Evolutionary conservation across 208 protist genomes (phyloP).

Genomic region (Acanthamoeba royreba): DNA sequence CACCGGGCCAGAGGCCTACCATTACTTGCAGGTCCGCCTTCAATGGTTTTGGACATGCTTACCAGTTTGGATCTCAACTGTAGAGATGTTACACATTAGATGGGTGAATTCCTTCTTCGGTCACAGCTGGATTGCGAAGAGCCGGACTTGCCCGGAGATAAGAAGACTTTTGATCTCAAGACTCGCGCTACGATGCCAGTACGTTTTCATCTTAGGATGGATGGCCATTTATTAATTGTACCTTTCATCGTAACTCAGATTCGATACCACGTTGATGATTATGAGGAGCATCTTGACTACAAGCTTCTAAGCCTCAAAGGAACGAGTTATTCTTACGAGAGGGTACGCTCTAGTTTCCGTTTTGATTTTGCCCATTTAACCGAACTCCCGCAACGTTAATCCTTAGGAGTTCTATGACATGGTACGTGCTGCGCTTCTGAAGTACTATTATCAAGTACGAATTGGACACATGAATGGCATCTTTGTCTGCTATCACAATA

Average conservation of each 20-base stretch:
- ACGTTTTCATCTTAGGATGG: neutral
- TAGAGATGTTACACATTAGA: neutral
- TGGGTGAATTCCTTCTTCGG: slow-evolving; percentile 59
- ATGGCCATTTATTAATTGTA: too few relatives aligned
- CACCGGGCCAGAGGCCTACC: neutral
- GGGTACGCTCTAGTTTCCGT: neutral
- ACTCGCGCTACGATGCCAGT: slow-evolving; percentile 63
- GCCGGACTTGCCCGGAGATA: neutral
- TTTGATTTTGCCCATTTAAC: neutral
- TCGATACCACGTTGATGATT: neutral
- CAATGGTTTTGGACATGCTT: neutral
- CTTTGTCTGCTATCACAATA: slow-evolving; percentile 77
- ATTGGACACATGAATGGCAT: slow-evolving; percentile 74
- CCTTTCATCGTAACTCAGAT: too few relatives aligned
- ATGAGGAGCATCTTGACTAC: neutral
- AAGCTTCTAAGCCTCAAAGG: neutral
- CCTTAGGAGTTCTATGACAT: slow-evolving; percentile 70
- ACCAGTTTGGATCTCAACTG: neutral
- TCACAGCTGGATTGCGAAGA: slow-evolving; percentile 75
- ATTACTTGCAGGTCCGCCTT: slow-evolving; percentile 38
- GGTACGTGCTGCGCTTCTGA: slow-evolving; percentile 54
- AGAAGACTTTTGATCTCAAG: slow-evolving; percentile 74
- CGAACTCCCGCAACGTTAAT: neutral
- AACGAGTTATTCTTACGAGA: slow-evolving; percentile 62
- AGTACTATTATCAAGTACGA: slow-evolving; percentile 69